Percentiles rank a stretch among this genome's conserved stretches.
Conservation (phyloP, 2,329 filamentous ascomycete genomes). For the Immersiporthe knoxdaviesiana region DNA sequence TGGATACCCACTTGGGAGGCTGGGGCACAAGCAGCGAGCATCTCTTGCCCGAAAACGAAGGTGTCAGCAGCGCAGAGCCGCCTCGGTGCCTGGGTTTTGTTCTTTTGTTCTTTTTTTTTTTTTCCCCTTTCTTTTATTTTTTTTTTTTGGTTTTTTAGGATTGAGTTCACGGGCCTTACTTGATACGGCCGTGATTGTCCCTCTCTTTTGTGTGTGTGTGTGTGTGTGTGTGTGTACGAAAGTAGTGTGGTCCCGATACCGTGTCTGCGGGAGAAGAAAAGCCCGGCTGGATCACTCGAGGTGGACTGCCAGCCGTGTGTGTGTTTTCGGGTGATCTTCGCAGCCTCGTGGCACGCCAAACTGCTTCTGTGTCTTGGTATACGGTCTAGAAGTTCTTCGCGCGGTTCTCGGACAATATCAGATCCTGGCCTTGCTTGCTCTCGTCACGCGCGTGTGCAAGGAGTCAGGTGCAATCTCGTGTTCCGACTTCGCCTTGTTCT, state of each 20-base stretch:
- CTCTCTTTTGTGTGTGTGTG: neutral
- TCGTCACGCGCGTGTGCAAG: neutral
- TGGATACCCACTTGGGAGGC: neutral
- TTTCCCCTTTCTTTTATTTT: too few species aligned
- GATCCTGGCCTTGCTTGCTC: neutral
- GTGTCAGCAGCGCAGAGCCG: constrained; percentile 22
- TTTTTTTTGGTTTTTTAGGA: too few species aligned
- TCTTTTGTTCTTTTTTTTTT: too few species aligned
- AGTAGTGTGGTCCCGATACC: neutral
- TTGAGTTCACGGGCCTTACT: constrained; percentile 6
- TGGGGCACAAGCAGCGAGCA: constrained; percentile 12
- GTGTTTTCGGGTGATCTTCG: neutral
- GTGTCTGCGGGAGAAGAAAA: constrained; percentile 8
- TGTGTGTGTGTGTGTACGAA: neutral
- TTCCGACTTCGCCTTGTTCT: neutral
- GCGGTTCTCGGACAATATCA: neutral
- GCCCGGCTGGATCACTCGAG: neutral
- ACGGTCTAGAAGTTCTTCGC: neutral
- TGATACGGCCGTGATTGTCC: constrained; percentile 8
- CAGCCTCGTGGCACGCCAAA: constrained; percentile 1
- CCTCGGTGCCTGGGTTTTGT: neutral
- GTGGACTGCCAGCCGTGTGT: neutral
- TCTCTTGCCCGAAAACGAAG: constrained; percentile 12
- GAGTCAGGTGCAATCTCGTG: neutral
- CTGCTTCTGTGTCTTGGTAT: constrained; percentile 2